Evolutionary conservation across 768 basidiomycete species (phyloP).

Genomic region (Clitopilus hobsonii): DNA sequence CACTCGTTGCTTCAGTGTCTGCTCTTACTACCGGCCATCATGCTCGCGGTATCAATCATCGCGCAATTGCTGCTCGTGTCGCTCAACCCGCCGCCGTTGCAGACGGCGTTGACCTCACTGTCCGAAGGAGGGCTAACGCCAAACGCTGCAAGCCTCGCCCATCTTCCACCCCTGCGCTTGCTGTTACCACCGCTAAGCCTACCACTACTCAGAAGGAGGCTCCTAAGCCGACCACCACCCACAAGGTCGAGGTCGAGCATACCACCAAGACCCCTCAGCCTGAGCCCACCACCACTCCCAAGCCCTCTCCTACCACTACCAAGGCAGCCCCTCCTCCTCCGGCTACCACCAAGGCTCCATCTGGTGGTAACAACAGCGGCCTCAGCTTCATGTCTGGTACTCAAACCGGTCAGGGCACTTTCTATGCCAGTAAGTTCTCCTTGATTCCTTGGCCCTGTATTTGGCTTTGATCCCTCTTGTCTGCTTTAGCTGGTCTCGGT

Average conservation of each 20-base stretch:
- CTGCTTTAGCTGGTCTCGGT: slow-evolving; percentile 47
- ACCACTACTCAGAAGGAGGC: neutral
- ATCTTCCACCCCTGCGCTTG: slow-evolving; percentile 17
- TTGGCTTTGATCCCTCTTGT: slow-evolving; percentile 4
- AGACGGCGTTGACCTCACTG: slow-evolving; percentile 11
- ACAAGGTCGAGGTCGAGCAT: slow-evolving; percentile 10
- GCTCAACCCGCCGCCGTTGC: slow-evolving; percentile 25
- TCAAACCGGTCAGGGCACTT: slow-evolving; percentile 53
- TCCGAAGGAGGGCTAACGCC: slow-evolving; percentile 24
- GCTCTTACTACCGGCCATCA: slow-evolving; percentile 38
- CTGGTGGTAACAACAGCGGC: slow-evolving; percentile 15
- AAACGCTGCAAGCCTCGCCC: slow-evolving; percentile 56
- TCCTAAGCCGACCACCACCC: slow-evolving; percentile 9
- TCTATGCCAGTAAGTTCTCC: slow-evolving; percentile 40
- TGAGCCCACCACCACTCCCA: slow-evolving; percentile 15
- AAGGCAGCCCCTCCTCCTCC: slow-evolving; percentile 6
- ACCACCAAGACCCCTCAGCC: slow-evolving; percentile 12
- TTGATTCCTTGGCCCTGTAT: neutral
- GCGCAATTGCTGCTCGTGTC: slow-evolving; percentile 36
- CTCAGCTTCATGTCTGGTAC: slow-evolving; percentile 43
- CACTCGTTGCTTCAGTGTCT: slow-evolving; percentile 31
- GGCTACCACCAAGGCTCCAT: slow-evolving; percentile 6
- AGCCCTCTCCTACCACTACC: slow-evolving; percentile 11
- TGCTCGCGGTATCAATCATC: slow-evolving; percentile 30
- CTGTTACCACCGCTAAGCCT: neutral